phyloP scores from a whole-genome alignment of 2,329 filamentous ascomycete genomes.

The Basipetospora chlamydospora region DNA sequence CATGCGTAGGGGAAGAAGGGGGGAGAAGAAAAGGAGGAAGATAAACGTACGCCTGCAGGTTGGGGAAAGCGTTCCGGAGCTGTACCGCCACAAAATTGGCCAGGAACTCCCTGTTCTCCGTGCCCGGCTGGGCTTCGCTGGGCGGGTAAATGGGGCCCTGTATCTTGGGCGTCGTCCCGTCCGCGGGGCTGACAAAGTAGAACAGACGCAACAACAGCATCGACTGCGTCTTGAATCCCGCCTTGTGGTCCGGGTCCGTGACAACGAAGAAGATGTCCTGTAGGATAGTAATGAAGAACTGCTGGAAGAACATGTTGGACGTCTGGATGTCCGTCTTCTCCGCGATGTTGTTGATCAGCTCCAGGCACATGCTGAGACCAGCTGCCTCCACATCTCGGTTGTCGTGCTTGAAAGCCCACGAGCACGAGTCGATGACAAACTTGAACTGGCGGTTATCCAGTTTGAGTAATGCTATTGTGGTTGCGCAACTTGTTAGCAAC shows the following conservation, averaged over 20 bases:
- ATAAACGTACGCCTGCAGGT: constrained; percentile 65
- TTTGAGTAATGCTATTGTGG: constrained; percentile 56
- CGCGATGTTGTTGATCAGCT: constrained; percentile 94
- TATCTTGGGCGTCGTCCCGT: constrained; percentile 63
- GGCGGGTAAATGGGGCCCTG: constrained; percentile 78
- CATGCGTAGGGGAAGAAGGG: neutral
- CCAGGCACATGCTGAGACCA: constrained; percentile 93
- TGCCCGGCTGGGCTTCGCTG: constrained; percentile 71
- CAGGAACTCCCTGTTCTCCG: constrained; percentile 81
- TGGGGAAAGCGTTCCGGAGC: constrained; percentile 80
- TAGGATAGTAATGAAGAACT: constrained; percentile 88
- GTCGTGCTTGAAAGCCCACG: constrained; percentile 99
- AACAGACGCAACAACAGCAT: constrained; percentile 91
- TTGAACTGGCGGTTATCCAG: constrained; percentile 96
- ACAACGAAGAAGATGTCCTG: constrained; percentile 98
- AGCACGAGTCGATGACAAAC: constrained; percentile 97
- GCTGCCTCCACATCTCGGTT: constrained; percentile 96
- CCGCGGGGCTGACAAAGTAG: constrained; percentile 71
- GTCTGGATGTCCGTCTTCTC: constrained; percentile 78
- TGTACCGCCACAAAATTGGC: constrained; percentile 75
- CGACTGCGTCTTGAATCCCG: constrained; percentile 95
- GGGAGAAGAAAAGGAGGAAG: neutral
- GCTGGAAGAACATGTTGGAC: constrained; percentile 91
- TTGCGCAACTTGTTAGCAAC: neutral
- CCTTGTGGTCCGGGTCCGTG: constrained; percentile 96